phyloP scores from a whole-genome alignment of 2,329 filamentous ascomycete genomes.

The Aureobasidium sp. region DNA sequence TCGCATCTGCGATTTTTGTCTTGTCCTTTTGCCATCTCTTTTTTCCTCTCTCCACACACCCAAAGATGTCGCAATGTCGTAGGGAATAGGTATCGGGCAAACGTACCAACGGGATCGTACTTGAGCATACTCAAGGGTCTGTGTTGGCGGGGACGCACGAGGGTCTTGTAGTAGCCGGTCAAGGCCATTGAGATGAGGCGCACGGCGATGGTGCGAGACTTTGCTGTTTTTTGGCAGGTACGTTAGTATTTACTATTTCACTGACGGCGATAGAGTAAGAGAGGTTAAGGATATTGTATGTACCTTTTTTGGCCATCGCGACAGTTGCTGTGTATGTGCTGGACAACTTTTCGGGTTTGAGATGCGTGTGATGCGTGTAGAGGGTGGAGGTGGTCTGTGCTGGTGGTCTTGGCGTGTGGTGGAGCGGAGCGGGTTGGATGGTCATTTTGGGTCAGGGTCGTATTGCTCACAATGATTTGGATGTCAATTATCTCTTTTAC shows the following conservation, averaged over 20 bases:
- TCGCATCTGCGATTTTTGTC: neutral
- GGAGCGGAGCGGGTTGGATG: neutral
- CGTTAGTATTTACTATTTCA: neutral
- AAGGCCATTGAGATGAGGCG: conserved; percentile 97
- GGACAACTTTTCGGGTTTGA: neutral
- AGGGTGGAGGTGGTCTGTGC: conserved; percentile 11
- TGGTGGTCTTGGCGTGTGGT: neutral
- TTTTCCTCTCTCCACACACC: neutral
- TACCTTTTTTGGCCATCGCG: conserved; percentile 32
- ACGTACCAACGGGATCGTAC: conserved; percentile 90
- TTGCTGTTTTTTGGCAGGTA: conserved; percentile 48
- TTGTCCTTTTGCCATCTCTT: neutral
- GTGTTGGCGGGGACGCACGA: conserved; percentile 72
- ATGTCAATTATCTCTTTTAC: neutral
- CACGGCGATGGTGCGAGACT: conserved; percentile 87
- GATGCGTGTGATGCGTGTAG: neutral
- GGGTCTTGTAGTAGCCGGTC: conserved; percentile 95
- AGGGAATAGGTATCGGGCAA: too few species aligned
- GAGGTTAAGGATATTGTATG: too few species aligned
- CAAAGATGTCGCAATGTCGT: neutral
- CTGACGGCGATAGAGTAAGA: too few species aligned
- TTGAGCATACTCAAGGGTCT: conserved; percentile 94
- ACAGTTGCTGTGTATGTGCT: too few species aligned
- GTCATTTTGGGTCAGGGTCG: neutral
- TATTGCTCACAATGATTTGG: neutral